A percentile compares a stretch with the other conserved stretches of the same genome.
Conservation (phyloP, 1,284 basidiomycete genomes). For the Stereum hirsutum region DNA sequence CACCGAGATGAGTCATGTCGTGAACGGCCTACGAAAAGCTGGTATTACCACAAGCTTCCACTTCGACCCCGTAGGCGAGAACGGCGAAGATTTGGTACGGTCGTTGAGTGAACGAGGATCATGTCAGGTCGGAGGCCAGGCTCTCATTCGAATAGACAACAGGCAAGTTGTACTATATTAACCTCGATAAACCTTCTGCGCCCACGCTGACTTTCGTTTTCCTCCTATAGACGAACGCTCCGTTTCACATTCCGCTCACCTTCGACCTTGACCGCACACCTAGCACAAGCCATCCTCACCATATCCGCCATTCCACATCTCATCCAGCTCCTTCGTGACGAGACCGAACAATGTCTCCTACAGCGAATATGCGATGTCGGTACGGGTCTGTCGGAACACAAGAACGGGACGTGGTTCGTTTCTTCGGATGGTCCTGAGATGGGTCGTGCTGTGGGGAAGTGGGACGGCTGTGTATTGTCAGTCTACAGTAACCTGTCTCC, state of each 20-base stretch:
- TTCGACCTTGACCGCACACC: slow-evolving; percentile 59
- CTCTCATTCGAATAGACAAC: slow-evolving; percentile 56
- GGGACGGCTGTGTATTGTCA: slow-evolving; percentile 70
- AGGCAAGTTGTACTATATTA: slow-evolving; percentile 36
- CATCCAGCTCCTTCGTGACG: slow-evolving; percentile 63
- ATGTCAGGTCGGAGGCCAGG: slow-evolving; percentile 51
- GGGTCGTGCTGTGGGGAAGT: slow-evolving; percentile 62
- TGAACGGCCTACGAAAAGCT: slow-evolving; percentile 35
- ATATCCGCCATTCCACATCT: slow-evolving; percentile 69
- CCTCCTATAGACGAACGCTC: slow-evolving; percentile 45
- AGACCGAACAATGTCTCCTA: slow-evolving; percentile 59
- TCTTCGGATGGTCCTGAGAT: slow-evolving; percentile 53
- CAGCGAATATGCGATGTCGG: slow-evolving; percentile 61
- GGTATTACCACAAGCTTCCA: slow-evolving; percentile 51
- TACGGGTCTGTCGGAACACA: slow-evolving; percentile 37
- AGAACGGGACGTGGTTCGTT: slow-evolving; percentile 69
- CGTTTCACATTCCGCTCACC: slow-evolving; percentile 68
- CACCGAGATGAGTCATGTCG: slow-evolving; percentile 43
- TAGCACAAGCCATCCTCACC: slow-evolving; percentile 64
- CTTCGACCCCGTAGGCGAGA: slow-evolving; percentile 59
- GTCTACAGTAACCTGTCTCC: slow-evolving; percentile 20
- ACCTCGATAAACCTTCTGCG: neutral
- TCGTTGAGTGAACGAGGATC: slow-evolving; percentile 25
- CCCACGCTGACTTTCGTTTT: neutral
- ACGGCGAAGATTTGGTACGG: slow-evolving; percentile 45